A percentile compares a stretch with the other conserved stretches of the same genome.
These are phyloP conservation scores for Pulchroboletus neoregius DNA, from an alignment of 1,284 basidiomycete genomes.

Conservation along the genomic window DNA sequence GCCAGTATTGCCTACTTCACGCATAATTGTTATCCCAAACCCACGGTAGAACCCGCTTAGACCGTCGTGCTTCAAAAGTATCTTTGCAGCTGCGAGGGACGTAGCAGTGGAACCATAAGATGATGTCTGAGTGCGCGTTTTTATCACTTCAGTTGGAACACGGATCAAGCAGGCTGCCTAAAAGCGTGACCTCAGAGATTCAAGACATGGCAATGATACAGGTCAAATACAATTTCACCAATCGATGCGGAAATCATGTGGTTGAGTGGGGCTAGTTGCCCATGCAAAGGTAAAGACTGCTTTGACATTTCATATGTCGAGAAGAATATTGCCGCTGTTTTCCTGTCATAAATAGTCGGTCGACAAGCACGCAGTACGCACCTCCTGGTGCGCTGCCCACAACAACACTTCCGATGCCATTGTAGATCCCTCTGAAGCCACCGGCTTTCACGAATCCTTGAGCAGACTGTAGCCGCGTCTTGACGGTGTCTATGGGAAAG, in stretches of 20 bases:
- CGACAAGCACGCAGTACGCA: constrained; percentile 37
- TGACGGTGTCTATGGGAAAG: constrained; percentile 96
- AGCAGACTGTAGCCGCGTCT: constrained; percentile 88
- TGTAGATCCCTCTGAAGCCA: constrained; percentile 91
- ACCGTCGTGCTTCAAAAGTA: constrained; percentile 57
- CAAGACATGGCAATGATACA: constrained; percentile 11
- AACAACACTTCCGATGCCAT: constrained; percentile 91
- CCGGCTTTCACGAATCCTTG: constrained; percentile 86
- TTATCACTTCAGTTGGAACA: constrained; percentile 93
- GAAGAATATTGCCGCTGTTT: constrained; percentile 91
- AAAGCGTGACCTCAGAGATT: constrained; percentile 15
- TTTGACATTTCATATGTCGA: constrained; percentile 93
- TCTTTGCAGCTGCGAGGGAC: constrained; percentile 45
- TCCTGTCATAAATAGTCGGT: constrained; percentile 2
- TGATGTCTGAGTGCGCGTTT: constrained; percentile 78
- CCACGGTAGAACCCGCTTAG: constrained; percentile 74
- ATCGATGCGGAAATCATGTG: constrained; percentile 81
- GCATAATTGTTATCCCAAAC: constrained; percentile 73
- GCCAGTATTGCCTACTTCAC: constrained; percentile 54
- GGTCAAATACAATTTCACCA: constrained; percentile 72
- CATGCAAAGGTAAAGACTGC: constrained; percentile 56
- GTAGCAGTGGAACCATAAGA: constrained; percentile 56
- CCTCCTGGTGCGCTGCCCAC: constrained; percentile 96
- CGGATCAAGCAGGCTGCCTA: constrained; percentile 90
- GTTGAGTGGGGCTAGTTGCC: constrained; percentile 61